Base-by-base conservation (phyloP, 2,329 filamentous ascomycete species). In the Penicillium brasilianum region DNA sequence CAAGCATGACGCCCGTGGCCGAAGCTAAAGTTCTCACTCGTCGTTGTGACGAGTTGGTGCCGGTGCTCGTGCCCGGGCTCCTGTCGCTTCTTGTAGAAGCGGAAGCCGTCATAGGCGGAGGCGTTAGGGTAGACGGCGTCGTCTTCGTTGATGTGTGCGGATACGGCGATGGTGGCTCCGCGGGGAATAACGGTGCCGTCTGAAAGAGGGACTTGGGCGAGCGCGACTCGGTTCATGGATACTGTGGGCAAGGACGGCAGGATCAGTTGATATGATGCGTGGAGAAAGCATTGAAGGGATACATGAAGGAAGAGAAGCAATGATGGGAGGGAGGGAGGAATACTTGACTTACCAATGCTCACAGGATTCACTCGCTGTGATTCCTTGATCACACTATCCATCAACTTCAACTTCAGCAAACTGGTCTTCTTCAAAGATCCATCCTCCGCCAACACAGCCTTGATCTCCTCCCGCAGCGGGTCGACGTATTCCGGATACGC, bases 391-490 rank as follows among this genome's bases (percentile, higher is more conserved):
- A 76, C 65, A 56, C 75, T 77, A 43, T 77, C 75, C 65, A 77
- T 61, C 41, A 74, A 51, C 59, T 74, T 75, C 64, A 77, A 50
- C 60, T 77, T 75, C 11, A 68, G 62, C 20, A 76, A 43, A 37
- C 71, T 71, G 20, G 71, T 68, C 65, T 76, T 76, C 50, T 70
- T 72, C 58, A 71, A 55, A 9, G 76, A 77, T 3, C 76, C 75
- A 7, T 81, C 79, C 2, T 76, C 72, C 32, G 76, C 71, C 18
- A 84, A 68, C 6, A 82, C 75, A 1, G 74, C 72, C 2, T 74
- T 66, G 7, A 83, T 81, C 64, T 88, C 85, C 20, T 84, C 77
- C 1, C 85, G 81, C 1, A 87, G 71, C 11, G 81, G 78, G 5
- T 82, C 74, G 36, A 84, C 72, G 64, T 83, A 77, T 32, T 86